Percentiles rank a stretch among this genome's conserved stretches.
Evolutionary conservation across 371 early-diverging fungal species (phyloP).

Genomic region (Zychaea mexicana): DNA sequence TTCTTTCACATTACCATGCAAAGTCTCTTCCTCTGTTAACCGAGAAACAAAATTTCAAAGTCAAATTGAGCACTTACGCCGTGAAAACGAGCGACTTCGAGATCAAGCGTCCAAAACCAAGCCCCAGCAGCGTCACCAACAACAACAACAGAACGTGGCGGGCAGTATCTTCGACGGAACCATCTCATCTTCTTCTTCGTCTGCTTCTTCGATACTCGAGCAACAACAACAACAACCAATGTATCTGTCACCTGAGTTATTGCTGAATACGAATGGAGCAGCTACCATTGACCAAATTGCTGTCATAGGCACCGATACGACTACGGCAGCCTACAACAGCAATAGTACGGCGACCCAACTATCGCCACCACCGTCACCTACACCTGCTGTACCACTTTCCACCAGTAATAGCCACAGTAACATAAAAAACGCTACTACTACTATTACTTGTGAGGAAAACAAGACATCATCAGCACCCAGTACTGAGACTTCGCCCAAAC

Average conservation of each 20-base stretch:
- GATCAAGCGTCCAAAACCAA: conserved; percentile 23
- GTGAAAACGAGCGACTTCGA: conserved; percentile 36
- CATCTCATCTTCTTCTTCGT: neutral
- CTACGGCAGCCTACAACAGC: neutral
- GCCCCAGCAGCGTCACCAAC: neutral
- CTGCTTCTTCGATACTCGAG: neutral
- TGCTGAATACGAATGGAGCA: neutral
- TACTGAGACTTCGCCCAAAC: neutral
- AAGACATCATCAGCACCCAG: neutral
- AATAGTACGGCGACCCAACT: neutral
- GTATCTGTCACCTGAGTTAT: neutral
- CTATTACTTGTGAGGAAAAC: neutral
- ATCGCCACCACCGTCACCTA: neutral
- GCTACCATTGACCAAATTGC: neutral
- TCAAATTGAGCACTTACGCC: conserved; percentile 27
- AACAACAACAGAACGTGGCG: neutral
- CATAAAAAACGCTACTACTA: no score
- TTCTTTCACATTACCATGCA: neutral
- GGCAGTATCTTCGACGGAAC: neutral
- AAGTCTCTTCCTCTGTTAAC: conserved; percentile 7
- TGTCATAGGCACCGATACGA: neutral
- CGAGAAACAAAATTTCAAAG: conserved; percentile 22
- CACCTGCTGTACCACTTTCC: no score
- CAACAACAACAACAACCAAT: neutral
- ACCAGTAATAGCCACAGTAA: neutral